Conservation (phyloP, 352 stramenopile species). For the Peronosclerospora sorghi region DNA sequence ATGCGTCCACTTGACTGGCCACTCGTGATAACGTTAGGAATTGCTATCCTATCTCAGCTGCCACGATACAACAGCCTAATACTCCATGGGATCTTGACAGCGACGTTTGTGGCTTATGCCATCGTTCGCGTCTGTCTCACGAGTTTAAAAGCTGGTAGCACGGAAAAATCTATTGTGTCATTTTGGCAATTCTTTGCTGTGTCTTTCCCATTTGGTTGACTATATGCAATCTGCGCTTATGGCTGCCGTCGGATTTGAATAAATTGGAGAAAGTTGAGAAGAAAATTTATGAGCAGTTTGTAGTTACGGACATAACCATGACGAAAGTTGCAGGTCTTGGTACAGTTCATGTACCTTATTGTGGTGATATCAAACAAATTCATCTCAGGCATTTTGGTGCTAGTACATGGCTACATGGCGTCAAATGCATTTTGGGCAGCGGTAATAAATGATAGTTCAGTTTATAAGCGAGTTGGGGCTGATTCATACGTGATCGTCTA, state of each 20-base stretch:
- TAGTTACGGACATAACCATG: constrained; percentile 42
- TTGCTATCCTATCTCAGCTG: constrained; percentile 20
- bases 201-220: constrained; percentile 41
- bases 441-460: constrained; percentile 14
- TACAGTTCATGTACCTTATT: constrained; percentile 69
- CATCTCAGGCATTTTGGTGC: constrained; percentile 46
- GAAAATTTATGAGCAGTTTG: constrained; percentile 59
- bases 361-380: constrained; percentile 39
- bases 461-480: neutral
- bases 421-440: constrained; percentile 70
- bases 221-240: constrained; percentile 36
- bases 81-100: constrained; percentile 20
- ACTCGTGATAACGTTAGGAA: constrained; percentile 34
- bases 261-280: constrained; percentile 43
- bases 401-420: constrained; percentile 70
- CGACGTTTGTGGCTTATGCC: constrained; percentile 31
- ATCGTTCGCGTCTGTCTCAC: constrained; percentile 32
- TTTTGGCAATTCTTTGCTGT: constrained; percentile 31
- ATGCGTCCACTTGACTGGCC: constrained; percentile 43
- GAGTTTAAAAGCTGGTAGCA: constrained; percentile 23
- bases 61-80: constrained; percentile 13
- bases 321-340: constrained; percentile 51
- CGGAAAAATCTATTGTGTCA: constrained; percentile 24
- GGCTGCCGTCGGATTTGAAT: constrained; percentile 40
- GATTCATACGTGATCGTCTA: neutral